phyloP scores from a whole-genome alignment of 495 filamentous ascomycete species.

The Aspergillus cristatus region DNA sequence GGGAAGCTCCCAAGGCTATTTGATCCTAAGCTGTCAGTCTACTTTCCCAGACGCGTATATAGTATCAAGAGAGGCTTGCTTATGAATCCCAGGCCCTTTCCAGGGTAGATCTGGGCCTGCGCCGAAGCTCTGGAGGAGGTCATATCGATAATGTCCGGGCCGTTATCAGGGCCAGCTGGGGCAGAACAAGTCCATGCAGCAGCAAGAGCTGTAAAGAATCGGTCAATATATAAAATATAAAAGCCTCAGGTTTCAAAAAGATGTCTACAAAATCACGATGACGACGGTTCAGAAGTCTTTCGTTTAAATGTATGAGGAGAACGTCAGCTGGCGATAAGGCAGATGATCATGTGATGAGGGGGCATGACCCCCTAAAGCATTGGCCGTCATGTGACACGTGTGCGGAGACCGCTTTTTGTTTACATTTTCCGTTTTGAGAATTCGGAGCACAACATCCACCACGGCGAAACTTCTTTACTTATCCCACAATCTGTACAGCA shows the following conservation, averaged over 20 bases:
- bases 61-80: constrained; percentile 37
- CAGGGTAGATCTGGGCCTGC: constrained; percentile 64
- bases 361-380: constrained; percentile 12
- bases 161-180: constrained; percentile 6
- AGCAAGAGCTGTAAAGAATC: constrained; percentile 9
- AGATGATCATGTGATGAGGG: constrained; percentile 29
- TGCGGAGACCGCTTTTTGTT: constrained; percentile 25
- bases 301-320: too few relatives aligned
- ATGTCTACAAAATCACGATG: too few relatives aligned
- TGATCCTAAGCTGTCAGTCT: constrained; percentile 18
- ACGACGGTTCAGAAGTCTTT: too few relatives aligned
- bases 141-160: constrained; percentile 34
- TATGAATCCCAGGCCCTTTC: constrained; percentile 69
- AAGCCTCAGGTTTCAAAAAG: constrained; percentile 1
- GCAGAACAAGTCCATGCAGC: too few relatives aligned
- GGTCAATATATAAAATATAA: neutral
- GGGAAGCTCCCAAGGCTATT: constrained; percentile 74
- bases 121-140: constrained; percentile 23
- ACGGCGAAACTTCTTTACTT: constrained; percentile 1
- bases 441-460: constrained; percentile 14
- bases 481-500: constrained; percentile 9
- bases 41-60: constrained; percentile 1
- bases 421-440: constrained; percentile 32
- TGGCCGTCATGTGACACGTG: constrained; percentile 8
- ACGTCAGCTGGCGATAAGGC: neutral